Evolutionary conservation across 306 rosid species (phyloP).

Genomic region (Quercus suber): DNA sequence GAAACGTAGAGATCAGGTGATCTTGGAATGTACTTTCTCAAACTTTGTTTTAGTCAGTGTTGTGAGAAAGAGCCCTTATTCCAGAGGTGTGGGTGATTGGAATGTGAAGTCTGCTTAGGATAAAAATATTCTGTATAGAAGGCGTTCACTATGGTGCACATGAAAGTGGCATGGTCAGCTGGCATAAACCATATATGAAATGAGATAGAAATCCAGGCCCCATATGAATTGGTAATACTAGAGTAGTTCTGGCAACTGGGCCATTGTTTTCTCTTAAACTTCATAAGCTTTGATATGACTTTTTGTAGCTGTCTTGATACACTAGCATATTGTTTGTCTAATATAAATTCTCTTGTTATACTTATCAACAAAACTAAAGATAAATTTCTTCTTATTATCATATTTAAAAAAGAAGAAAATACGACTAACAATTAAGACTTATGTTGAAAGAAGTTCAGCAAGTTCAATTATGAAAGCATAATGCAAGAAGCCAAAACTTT

Average conservation of each 20-base stretch:
- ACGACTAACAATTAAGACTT: background rate
- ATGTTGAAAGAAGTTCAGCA: conserved; percentile 1
- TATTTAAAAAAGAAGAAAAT: background rate
- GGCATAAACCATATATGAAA: background rate
- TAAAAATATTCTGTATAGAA: background rate
- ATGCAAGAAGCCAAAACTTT: conserved; percentile 17
- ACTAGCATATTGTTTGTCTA: background rate
- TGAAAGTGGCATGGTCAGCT: background rate
- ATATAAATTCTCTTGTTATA: background rate
- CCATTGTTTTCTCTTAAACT: background rate
- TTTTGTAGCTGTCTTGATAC: background rate
- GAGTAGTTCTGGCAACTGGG: too few relatives aligned
- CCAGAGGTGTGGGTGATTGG: background rate
- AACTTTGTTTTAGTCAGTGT: background rate
- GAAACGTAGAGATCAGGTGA: background rate
- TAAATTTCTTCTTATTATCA: too few relatives aligned
- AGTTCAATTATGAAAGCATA: background rate
- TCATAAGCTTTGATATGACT: background rate
- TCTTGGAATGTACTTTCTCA: background rate
- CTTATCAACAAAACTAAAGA: too few relatives aligned
- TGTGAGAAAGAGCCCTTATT: background rate
- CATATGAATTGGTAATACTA: background rate
- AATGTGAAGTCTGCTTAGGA: background rate
- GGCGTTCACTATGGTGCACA: background rate
- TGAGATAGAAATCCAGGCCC: background rate